Evolutionary conservation across 768 basidiomycete species (phyloP).

Genomic region (Boletus patriciae): DNA sequence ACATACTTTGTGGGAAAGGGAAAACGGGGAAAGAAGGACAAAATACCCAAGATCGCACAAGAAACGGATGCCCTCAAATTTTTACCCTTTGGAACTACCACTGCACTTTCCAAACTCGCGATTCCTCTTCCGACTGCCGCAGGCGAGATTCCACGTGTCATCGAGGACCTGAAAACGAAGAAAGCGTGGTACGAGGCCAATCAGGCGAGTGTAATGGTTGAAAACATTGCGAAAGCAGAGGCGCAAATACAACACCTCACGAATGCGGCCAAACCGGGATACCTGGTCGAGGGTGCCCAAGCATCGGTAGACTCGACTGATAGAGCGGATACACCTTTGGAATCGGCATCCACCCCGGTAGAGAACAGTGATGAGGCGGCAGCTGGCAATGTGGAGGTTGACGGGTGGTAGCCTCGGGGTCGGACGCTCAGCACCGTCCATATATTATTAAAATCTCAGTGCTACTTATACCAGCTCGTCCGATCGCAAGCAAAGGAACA

Average conservation of each 20-base stretch:
- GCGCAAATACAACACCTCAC: slow-evolving; percentile 66
- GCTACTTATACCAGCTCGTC: slow-evolving; percentile 21
- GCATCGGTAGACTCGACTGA: slow-evolving; percentile 38
- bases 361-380: slow-evolving; percentile 39
- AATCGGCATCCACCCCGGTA: slow-evolving; percentile 45
- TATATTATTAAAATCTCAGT: slow-evolving; percentile 20
- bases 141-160: slow-evolving; percentile 75
- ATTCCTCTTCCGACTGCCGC: slow-evolving; percentile 84
- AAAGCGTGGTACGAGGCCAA: slow-evolving; percentile 95
- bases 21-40: slow-evolving; percentile 59
- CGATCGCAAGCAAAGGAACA: slow-evolving; percentile 14
- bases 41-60: slow-evolving; percentile 40
- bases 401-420: slow-evolving; percentile 32
- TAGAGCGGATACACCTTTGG: slow-evolving; percentile 44
- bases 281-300: slow-evolving; percentile 27
- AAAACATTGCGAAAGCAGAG: slow-evolving; percentile 80
- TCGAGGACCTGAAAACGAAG: slow-evolving; percentile 91
- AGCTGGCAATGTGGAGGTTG: slow-evolving; percentile 40
- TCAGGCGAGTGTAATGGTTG: slow-evolving; percentile 74
- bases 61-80: slow-evolving; percentile 47
- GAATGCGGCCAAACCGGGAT: slow-evolving; percentile 40
- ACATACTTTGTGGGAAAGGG: slow-evolving; percentile 80
- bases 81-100: slow-evolving; percentile 80
- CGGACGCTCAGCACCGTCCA: slow-evolving; percentile 7
- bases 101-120: slow-evolving; percentile 82